Percentiles rank a stretch among this genome's conserved stretches.
Evolutionary conservation across 2,329 filamentous ascomycete species (phyloP).

Genomic region (Aureobasidium zeae): DNA sequence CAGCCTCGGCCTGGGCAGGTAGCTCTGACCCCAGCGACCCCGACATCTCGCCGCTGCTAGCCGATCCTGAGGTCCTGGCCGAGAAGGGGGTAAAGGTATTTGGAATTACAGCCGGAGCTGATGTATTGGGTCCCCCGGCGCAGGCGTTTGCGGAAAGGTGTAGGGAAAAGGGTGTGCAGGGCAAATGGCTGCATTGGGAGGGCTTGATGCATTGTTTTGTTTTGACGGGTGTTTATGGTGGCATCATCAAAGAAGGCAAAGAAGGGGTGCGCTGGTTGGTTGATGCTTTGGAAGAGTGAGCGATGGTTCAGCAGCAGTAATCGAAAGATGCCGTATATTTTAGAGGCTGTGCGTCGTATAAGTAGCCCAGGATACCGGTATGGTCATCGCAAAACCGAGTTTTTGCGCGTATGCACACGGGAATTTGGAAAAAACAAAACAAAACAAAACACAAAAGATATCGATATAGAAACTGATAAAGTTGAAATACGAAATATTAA

Average conservation of each 20-base stretch:
- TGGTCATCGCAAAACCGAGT: too few species aligned
- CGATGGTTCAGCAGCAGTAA: too few species aligned
- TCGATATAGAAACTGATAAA: too few species aligned
- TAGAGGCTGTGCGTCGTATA: too few species aligned
- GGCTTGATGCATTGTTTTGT: constrained; percentile 54
- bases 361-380: too few species aligned
- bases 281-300: constrained; percentile 25
- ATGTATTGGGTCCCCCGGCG: constrained; percentile 47
- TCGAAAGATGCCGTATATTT: too few species aligned
- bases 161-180: constrained; percentile 35
- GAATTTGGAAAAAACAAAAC: not conserved
- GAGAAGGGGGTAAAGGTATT: constrained; percentile 40
- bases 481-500: too few species aligned
- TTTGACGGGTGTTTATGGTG: constrained; percentile 40
- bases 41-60: constrained; percentile 40
- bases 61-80: constrained; percentile 33
- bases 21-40: constrained; percentile 37
- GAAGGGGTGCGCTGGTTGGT: constrained; percentile 40
- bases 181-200: constrained; percentile 51
- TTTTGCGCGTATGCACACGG: too few species aligned
- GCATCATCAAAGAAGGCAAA: constrained; percentile 40
- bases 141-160: constrained; percentile 41
- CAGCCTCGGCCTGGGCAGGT: constrained; percentile 36
- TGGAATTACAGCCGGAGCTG: constrained; percentile 44
- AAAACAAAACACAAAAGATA: not conserved